A percentile compares a stretch with the other conserved stretches of the same genome.
These are phyloP conservation scores for Bremia lactucae DNA, from an alignment of 352 stramenopile genomes.

Conservation along the genomic window DNA sequence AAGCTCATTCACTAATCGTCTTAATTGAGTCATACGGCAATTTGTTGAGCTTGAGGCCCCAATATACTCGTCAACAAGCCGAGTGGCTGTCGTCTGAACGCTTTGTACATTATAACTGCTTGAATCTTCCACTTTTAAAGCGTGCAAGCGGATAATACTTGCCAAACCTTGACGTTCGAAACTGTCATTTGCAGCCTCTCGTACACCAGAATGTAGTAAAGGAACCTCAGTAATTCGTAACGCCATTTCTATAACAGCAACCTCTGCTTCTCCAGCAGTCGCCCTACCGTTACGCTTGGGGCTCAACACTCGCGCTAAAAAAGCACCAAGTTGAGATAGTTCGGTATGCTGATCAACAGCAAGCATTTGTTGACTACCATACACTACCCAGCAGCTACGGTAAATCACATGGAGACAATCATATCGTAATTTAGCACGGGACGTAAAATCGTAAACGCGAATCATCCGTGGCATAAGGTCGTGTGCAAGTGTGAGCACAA, in stretches of 20 bases:
- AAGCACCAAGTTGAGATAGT: slow-evolving; percentile 30
- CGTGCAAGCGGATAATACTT: slow-evolving; percentile 43
- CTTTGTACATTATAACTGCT: slow-evolving; percentile 19
- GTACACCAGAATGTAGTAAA: slow-evolving; percentile 13
- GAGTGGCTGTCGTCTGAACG: slow-evolving; percentile 12
- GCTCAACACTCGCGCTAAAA: slow-evolving; percentile 44
- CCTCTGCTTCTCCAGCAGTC: slow-evolving; percentile 16
- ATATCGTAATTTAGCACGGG: slow-evolving; percentile 34
- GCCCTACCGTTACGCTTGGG: slow-evolving; percentile 20
- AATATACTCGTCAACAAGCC: slow-evolving; percentile 40
- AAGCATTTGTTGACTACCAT: slow-evolving; percentile 19
- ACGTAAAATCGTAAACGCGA: slow-evolving; percentile 42
- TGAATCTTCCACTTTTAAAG: slow-evolving; percentile 12
- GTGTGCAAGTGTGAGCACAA: slow-evolving; percentile 28
- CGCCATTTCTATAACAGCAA: slow-evolving; percentile 25
- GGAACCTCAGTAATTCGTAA: slow-evolving; percentile 40
- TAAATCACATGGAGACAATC: slow-evolving; percentile 50
- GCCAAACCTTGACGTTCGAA: slow-evolving; percentile 51
- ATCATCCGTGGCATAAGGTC: slow-evolving; percentile 39
- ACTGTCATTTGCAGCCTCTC: slow-evolving; percentile 17
- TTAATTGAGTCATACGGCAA: slow-evolving; percentile 24
- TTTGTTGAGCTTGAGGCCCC: slow-evolving; percentile 18
- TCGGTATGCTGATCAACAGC: slow-evolving; percentile 21
- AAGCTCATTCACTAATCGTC: slow-evolving; percentile 22
- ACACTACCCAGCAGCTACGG: slow-evolving; percentile 32